phyloP scores from a whole-genome alignment of 495 filamentous ascomycete genomes.

The Glonium stellatum region DNA sequence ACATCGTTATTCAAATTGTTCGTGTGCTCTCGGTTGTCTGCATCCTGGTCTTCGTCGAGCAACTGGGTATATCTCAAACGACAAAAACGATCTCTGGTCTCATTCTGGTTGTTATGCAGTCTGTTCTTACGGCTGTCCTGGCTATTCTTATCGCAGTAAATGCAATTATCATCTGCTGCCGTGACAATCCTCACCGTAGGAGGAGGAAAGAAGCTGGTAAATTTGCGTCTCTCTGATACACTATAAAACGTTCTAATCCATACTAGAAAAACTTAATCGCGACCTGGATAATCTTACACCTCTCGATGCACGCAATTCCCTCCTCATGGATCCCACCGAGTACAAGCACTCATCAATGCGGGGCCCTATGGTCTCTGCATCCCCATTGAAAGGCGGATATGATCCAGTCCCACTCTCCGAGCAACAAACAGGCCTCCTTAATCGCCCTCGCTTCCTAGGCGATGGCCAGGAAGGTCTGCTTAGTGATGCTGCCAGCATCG shows the following conservation, averaged over 20 bases:
- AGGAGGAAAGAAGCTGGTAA: slow-evolving; percentile 78
- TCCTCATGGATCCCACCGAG: slow-evolving; percentile 54
- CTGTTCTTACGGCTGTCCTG: slow-evolving; percentile 70
- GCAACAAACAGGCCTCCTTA: slow-evolving; percentile 10
- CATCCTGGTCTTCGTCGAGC: slow-evolving; percentile 88
- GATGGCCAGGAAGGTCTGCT: slow-evolving; percentile 21
- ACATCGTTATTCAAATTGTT: slow-evolving; percentile 88
- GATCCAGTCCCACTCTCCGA: slow-evolving; percentile 31
- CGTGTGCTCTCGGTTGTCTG: slow-evolving; percentile 85
- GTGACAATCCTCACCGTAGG: slow-evolving; percentile 83
- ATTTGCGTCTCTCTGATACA: slow-evolving; percentile 28
- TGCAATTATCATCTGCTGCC: slow-evolving; percentile 71
- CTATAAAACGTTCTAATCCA: background rate
- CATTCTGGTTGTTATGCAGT: slow-evolving; percentile 83
- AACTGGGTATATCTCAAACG: slow-evolving; percentile 82
- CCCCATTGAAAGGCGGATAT: slow-evolving; percentile 27
- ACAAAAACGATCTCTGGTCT: slow-evolving; percentile 94
- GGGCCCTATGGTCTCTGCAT: slow-evolving; percentile 14
- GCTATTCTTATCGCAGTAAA: slow-evolving; percentile 90
- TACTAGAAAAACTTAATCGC: slow-evolving; percentile 67
- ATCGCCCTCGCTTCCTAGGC: background rate
- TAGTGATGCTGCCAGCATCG: slow-evolving; percentile 23
- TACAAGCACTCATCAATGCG: slow-evolving; percentile 29
- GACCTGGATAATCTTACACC: slow-evolving; percentile 85
- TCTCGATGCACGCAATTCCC: slow-evolving; percentile 81